These are phyloP conservation scores for Pedinophyceae sp. DNA, from an alignment of 139 green algal genomes.

Conservation along the genomic window DNA sequence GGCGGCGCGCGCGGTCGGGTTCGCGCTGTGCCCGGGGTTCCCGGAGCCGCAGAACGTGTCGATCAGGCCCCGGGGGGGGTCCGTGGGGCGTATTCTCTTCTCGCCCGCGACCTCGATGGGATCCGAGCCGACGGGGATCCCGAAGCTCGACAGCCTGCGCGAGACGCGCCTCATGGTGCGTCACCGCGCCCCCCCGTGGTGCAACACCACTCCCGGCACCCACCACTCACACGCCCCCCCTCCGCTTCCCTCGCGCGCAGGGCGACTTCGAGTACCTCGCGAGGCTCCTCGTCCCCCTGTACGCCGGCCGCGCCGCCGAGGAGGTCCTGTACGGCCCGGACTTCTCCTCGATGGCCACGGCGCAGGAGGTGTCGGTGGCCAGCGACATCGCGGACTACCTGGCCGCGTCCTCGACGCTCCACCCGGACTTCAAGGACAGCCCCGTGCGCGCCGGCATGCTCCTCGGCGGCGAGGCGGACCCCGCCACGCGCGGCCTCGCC, in stretches of 20 bases:
- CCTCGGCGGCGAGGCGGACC: constrained; percentile 20
- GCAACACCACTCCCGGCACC: background rate
- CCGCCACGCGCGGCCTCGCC: constrained; percentile 15
- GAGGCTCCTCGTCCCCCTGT: background rate
- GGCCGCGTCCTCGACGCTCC: constrained; percentile 30
- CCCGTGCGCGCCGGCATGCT: constrained; percentile 18
- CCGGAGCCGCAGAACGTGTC: constrained; percentile 30
- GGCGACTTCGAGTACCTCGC: background rate
- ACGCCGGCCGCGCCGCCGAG: constrained; percentile 23
- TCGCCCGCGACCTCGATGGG: constrained; percentile 5
- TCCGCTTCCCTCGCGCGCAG: background rate
- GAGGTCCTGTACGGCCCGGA: constrained; percentile 34
- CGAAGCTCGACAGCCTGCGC: background rate
- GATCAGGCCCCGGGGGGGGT: constrained; percentile 24
- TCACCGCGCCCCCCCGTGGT: background rate
- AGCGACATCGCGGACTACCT: constrained; percentile 38
- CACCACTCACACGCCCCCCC: background rate
- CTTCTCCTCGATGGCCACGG: constrained; percentile 28
- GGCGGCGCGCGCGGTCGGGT: constrained; percentile 31
- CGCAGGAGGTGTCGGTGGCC: constrained; percentile 25
- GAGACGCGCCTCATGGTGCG: background rate
- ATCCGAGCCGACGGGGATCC: background rate
- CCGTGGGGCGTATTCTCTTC: constrained; percentile 29
- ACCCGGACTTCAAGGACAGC: constrained; percentile 23
- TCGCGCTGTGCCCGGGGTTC: constrained; percentile 32